Evolutionary conservation across 768 basidiomycete genomes (phyloP), one percentile per base, ranked within the genome.

Genomic region (Scleroderma bovista): DNA sequence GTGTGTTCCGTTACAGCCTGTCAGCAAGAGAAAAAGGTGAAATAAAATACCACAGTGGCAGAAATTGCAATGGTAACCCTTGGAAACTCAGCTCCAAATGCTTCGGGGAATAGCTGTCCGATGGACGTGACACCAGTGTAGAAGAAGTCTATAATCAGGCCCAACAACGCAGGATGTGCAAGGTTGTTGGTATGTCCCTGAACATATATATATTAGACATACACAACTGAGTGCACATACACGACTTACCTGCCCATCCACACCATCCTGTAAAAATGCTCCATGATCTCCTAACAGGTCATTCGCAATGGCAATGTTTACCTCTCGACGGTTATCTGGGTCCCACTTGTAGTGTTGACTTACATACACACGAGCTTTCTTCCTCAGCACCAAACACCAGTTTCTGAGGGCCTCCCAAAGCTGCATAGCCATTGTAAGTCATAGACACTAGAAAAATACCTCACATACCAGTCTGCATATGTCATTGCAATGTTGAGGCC

Each of bases 321-420:
- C 13, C 0, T 20, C 15, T 19, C 24, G 15, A 2, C 6, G 12
- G 24, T 53, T 53, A 34, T 53, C 16, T 1, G 19, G 44, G 34
- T 53, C 48, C 52, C 52, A 53, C 13, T 49, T 11, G 11, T 53
- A 53, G 24, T 3, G 6, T 23, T 53, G 9, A 11, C 3, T 6
- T 34, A 26, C 16, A 12, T 24, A 49, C 3, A 26, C 8, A 16
- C 2, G 24, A 3, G 17, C 48, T n/a, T 46, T 50, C 38, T 53
- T 49, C 32, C 48, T 50, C 9, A 53, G 38, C 10, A 32, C 13
- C 0, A 39, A 53, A 2, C 4, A 5, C 52, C 44, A 49, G 20
- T 46, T 46, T 22, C 47, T 16, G 2, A 53, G 32, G 15, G 49
- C 52, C 39, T 53, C 31, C 48, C 48, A 53, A 10, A 43, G 46